Conservation (phyloP, 2,329 filamentous ascomycete genomes). For the Diaporthe longicolla region DNA sequence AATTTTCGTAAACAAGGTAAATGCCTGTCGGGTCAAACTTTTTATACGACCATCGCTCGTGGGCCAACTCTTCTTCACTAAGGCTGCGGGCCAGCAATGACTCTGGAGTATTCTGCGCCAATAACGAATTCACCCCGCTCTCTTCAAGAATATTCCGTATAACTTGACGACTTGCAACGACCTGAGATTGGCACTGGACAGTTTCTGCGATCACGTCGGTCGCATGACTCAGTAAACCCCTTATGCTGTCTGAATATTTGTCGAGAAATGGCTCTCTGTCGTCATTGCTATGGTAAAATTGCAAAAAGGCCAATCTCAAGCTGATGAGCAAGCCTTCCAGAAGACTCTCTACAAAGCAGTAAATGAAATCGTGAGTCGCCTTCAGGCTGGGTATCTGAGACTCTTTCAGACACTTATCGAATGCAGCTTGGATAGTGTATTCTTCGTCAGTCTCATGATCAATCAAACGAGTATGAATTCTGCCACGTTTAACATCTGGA, state of each 20-base stretch:
- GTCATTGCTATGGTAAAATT: background rate
- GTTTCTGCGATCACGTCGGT: background rate
- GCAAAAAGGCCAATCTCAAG: background rate
- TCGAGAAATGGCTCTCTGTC: background rate
- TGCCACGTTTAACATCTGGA: no score
- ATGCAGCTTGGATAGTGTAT: background rate
- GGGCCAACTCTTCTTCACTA: fast-evolving
- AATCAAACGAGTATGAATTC: background rate
- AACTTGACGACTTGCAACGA: fast-evolving
- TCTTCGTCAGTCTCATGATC: no score
- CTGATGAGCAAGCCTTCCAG: background rate
- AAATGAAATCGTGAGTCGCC: background rate
- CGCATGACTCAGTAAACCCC: background rate
- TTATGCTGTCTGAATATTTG: background rate
- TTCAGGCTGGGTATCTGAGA: background rate
- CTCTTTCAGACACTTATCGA: background rate
- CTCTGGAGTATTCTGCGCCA: background rate
- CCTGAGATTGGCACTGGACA: background rate
- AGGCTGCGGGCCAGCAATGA: background rate
- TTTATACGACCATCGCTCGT: background rate
- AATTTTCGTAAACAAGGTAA: background rate
- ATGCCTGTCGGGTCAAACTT: no score
- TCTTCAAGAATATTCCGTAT: background rate
- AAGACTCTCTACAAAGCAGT: fast-evolving
- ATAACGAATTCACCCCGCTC: background rate